Evolutionary conservation across 2,329 filamentous ascomycete genomes (phyloP).

Genomic region (Cladophialophora bantiana): DNA sequence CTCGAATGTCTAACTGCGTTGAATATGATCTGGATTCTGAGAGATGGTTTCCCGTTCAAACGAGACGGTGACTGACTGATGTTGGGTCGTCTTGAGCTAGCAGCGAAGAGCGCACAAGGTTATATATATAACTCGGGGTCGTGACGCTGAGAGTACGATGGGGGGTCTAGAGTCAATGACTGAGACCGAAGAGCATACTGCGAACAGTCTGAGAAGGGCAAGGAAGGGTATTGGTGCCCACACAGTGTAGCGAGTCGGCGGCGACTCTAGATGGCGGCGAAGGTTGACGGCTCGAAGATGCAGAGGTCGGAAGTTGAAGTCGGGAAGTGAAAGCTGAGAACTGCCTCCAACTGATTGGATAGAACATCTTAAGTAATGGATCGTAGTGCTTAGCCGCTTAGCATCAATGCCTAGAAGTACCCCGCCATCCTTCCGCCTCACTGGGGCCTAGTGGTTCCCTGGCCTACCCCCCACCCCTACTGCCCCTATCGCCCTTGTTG

Average conservation of each 20-base stretch:
- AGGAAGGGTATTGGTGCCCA: constrained; percentile 25
- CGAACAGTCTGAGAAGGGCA: background rate
- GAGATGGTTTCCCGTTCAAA: background rate
- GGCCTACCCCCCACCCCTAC: background rate
- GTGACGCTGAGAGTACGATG: background rate
- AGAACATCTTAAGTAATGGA: constrained; percentile 1
- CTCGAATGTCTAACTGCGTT: background rate
- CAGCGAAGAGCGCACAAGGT: background rate
- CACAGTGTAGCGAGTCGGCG: constrained; percentile 13
- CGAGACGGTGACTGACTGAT: background rate
- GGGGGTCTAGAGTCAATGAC: background rate
- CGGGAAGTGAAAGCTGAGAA: constrained; percentile 28
- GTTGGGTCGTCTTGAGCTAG: background rate
- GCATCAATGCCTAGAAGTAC: background rate
- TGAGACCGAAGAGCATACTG: constrained; percentile 2
- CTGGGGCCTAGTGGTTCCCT: background rate
- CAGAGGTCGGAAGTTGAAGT: constrained; percentile 24
- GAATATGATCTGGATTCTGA: background rate
- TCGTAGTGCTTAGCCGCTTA: background rate
- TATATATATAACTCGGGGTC: constrained; percentile 5
- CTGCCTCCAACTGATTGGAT: constrained; percentile 1
- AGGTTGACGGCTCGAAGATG: constrained; percentile 21
- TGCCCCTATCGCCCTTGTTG: background rate
- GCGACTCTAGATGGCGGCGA: constrained; percentile 17
- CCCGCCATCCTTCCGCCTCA: background rate